A percentile compares a stretch with the other conserved stretches of the same genome.
Evolutionary conservation across 1,139 yeast species (phyloP).

Genomic region (Blastobotrys capitulatus): DNA sequence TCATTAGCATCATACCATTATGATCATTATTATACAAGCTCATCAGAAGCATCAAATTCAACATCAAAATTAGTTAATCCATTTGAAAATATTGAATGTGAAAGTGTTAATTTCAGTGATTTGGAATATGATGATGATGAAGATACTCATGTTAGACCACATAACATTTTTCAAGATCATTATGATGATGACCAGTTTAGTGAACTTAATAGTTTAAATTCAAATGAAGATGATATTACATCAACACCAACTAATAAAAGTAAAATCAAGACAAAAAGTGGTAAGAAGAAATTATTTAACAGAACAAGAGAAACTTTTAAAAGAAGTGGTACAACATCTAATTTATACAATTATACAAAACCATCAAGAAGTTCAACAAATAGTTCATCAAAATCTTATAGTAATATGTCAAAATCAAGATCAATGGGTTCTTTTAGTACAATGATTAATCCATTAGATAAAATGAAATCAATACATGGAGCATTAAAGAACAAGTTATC

Average conservation of each 20-base stretch:
- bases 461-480: neutral
- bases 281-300: neutral
- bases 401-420: neutral
- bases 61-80: neutral
- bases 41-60: neutral
- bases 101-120: slow-evolving; percentile 1
- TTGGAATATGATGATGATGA: neutral
- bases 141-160: neutral
- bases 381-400: neutral
- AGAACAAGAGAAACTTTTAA: neutral
- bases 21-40: neutral
- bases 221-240: too few relatives aligned
- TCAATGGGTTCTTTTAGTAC: neutral
- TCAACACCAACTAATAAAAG: too few relatives aligned
- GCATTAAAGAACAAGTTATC: neutral
- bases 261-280: neutral
- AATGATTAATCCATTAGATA: neutral
- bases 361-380: neutral
- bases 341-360: neutral
- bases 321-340: neutral
- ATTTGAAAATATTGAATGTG: slow-evolving; percentile 1
- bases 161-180: too few relatives aligned
- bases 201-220: neutral
- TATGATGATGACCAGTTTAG: neutral
- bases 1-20: neutral